Evolutionary conservation across 2,329 filamentous ascomycete species (phyloP).

Genomic region (Bretziella fagacearum): DNA sequence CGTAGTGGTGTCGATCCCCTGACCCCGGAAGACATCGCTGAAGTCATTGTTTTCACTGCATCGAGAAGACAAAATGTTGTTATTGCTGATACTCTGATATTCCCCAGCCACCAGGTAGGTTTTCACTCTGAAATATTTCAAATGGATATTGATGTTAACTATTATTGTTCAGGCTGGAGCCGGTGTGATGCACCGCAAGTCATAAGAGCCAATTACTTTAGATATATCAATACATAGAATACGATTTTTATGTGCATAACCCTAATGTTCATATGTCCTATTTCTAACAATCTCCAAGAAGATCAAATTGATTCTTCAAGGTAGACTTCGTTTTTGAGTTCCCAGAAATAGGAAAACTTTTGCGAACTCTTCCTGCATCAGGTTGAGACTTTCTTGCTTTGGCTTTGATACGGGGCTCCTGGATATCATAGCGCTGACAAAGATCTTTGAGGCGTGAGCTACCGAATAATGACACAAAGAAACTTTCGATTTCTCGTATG

Average conservation of each 20-base stretch:
- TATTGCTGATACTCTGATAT: conserved; percentile 71
- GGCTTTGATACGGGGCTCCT: not conserved
- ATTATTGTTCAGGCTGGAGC: conserved; percentile 19
- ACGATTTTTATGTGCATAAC: not conserved
- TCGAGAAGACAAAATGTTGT: conserved; percentile 80
- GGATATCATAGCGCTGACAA: conserved; percentile 5
- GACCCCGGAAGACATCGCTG: conserved; percentile 79
- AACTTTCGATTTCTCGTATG: not conserved
- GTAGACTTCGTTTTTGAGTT: not conserved
- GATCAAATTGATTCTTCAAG: no score
- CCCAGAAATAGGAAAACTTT: no score
- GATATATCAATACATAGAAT: not conserved
- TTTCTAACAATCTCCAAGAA: no score
- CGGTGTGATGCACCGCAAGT: conserved; percentile 21
- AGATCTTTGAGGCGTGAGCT: not conserved
- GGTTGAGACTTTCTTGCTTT: conserved; percentile 1
- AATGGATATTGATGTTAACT: conserved; percentile 3
- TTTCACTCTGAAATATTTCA: conserved; percentile 10
- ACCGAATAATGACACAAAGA: not conserved
- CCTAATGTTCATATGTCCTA: not conserved
- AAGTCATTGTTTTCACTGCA: conserved; percentile 73
- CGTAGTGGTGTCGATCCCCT: conserved; percentile 59
- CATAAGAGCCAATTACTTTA: not conserved
- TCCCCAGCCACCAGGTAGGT: conserved; percentile 69
- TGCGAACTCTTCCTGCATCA: not conserved